Evolutionary conservation across 352 stramenopile genomes (phyloP).

Genomic region (Phytophthora rubi): DNA sequence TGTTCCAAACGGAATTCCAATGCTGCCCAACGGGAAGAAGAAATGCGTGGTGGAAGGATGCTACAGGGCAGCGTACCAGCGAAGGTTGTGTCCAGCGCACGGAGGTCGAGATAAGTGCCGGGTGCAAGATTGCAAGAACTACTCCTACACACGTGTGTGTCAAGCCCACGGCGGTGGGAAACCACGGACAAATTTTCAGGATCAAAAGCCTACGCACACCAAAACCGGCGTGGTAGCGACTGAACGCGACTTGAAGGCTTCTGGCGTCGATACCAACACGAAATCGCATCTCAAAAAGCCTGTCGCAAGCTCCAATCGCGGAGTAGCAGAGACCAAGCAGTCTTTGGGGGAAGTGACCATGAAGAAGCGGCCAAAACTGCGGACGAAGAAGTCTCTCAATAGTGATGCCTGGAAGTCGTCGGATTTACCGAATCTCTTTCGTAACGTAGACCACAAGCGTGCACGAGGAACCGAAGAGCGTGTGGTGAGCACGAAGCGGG

Average conservation of each 20-base stretch:
- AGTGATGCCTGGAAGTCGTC: slow-evolving; percentile 19
- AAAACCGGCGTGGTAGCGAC: background rate
- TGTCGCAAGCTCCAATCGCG: background rate
- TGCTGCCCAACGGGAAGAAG: slow-evolving; percentile 18
- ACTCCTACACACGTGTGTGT: slow-evolving; percentile 2
- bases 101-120: slow-evolving; percentile 8
- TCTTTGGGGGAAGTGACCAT: background rate
- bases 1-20: slow-evolving; percentile 1
- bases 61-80: slow-evolving; percentile 12
- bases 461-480: background rate
- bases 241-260: slow-evolving; percentile 1
- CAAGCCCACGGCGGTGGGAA: slow-evolving; percentile 2
- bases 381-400: background rate
- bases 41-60: slow-evolving; percentile 19
- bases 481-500: background rate
- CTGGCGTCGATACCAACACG: background rate
- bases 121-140: slow-evolving; percentile 11
- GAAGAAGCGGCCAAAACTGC: slow-evolving; percentile 17
- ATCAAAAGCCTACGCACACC: background rate
- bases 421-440: slow-evolving; percentile 27
- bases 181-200: background rate
- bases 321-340: background rate
- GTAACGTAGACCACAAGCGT: slow-evolving; percentile 13
- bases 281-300: background rate
- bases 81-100: slow-evolving; percentile 10